Evolutionary conservation across 352 stramenopile species (phyloP).

Genomic region (Globisporangium camurandrum): DNA sequence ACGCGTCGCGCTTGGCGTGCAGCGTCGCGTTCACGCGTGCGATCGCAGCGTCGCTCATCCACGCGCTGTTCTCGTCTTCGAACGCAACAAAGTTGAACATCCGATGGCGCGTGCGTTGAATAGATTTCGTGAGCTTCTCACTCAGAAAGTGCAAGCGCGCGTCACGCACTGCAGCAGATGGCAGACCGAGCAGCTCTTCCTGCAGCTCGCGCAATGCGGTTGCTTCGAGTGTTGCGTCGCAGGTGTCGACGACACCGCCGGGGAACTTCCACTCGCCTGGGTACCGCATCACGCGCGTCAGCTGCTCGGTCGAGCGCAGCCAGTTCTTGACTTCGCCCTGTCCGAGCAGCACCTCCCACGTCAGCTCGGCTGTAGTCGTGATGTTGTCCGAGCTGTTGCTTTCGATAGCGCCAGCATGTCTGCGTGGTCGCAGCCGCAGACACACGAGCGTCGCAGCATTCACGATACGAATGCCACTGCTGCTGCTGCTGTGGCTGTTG

Average conservation of each 20-base stretch:
- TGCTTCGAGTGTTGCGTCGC: slow-evolving; percentile 25
- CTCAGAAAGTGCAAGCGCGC: slow-evolving; percentile 27
- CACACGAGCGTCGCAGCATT: slow-evolving; percentile 19
- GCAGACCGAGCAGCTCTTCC: slow-evolving; percentile 48
- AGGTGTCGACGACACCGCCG: slow-evolving; percentile 35
- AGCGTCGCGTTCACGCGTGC: slow-evolving; percentile 33
- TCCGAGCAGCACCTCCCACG: slow-evolving; percentile 54
- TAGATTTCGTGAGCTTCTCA: slow-evolving; percentile 36
- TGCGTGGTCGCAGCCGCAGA: slow-evolving; percentile 12
- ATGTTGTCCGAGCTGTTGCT: neutral
- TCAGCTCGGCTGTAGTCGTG: too few relatives aligned
- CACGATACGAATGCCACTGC: slow-evolving; percentile 7
- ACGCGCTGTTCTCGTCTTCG: slow-evolving; percentile 39
- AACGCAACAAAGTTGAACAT: slow-evolving; percentile 70
- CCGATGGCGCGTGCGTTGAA: slow-evolving; percentile 33
- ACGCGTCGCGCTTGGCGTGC: slow-evolving; percentile 26
- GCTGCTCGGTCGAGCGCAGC: slow-evolving; percentile 31
- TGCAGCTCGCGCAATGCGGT: slow-evolving; percentile 39
- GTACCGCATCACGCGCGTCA: slow-evolving; percentile 52
- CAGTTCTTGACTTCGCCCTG: slow-evolving; percentile 67
- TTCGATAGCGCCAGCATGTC: too few relatives aligned
- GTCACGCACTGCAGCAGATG: slow-evolving; percentile 2
- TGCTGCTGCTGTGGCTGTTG: neutral
- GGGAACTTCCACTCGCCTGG: slow-evolving; percentile 65
- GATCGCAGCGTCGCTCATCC: slow-evolving; percentile 26